phyloP scores from a whole-genome alignment of 2,329 filamentous ascomycete genomes.

The Aureobasidium pullulans region DNA sequence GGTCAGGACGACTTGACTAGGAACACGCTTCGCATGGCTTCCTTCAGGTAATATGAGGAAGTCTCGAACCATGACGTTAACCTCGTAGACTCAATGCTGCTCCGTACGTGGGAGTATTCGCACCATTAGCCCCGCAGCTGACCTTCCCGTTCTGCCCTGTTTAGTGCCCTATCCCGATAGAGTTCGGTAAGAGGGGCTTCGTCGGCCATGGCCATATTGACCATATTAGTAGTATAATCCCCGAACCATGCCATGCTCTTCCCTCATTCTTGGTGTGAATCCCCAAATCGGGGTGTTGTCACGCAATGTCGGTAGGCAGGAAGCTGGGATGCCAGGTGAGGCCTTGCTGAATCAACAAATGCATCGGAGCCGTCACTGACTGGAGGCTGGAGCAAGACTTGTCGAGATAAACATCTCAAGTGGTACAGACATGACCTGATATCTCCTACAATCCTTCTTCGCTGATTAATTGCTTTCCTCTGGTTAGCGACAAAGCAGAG shows the following conservation, averaged over 20 bases:
- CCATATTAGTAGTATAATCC: background rate
- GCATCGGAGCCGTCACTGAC: background rate
- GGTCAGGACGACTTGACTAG: too few species aligned
- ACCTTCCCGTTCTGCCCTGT: background rate
- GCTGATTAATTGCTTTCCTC: background rate
- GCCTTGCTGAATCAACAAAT: background rate
- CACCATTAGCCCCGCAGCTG: background rate
- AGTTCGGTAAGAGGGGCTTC: background rate
- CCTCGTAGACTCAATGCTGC: too few species aligned
- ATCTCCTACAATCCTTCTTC: background rate
- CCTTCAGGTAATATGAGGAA: too few species aligned
- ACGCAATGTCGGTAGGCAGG: background rate
- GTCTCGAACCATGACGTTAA: too few species aligned
- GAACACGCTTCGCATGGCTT: too few species aligned
- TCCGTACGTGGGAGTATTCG: too few species aligned
- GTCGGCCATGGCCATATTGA: background rate
- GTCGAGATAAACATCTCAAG: slow-evolving; percentile 24
- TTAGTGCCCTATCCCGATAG: background rate
- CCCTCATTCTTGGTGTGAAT: background rate
- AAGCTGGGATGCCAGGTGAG: background rate
- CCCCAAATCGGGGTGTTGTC: background rate
- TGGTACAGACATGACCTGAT: slow-evolving; percentile 16
- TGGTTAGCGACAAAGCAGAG: slow-evolving; percentile 23
- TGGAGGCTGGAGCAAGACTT: slow-evolving; percentile 16
- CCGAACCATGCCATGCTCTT: background rate